Conservation (phyloP, 192 early-diverging fungal genomes). For the Gonapodya prolifera region DNA sequence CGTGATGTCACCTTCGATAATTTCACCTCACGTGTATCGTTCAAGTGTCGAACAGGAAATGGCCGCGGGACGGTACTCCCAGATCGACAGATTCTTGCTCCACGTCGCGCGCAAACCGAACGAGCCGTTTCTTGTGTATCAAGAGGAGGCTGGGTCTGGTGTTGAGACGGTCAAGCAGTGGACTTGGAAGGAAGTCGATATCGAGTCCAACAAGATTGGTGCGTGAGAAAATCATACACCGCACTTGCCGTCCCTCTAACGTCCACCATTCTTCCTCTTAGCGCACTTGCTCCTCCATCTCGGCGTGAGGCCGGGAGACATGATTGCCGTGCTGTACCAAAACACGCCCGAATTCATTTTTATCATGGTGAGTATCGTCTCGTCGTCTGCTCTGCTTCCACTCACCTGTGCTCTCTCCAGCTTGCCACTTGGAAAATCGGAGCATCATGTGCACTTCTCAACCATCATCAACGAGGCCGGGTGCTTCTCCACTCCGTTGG, state of each 20-base stretch:
- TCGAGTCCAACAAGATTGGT: background rate
- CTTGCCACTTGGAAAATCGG: background rate
- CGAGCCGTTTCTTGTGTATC: constrained; percentile 3
- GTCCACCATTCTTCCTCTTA: background rate
- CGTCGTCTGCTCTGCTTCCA: too few relatives aligned
- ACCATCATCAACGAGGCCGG: background rate
- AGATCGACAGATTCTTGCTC: background rate
- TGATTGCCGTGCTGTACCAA: background rate
- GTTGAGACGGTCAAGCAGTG: background rate
- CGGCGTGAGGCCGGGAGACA: background rate
- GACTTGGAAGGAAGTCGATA: background rate
- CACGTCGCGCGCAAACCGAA: background rate
- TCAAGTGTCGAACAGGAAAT: background rate
- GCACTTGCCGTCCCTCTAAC: background rate
- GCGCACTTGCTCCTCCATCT: background rate
- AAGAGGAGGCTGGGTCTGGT: background rate
- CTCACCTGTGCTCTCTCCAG: too few relatives aligned
- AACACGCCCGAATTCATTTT: background rate
- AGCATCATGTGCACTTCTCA: background rate
- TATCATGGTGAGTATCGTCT: background rate
- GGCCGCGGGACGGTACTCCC: background rate
- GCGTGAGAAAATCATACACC: too few relatives aligned
- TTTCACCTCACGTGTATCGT: background rate
- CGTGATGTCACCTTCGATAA: background rate
- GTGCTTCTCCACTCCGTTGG: background rate